Percentiles rank a stretch among this genome's conserved stretches.
phyloP scores from a whole-genome alignment of 306 rosid genomes.

The Hylodesmum podocarpum region DNA sequence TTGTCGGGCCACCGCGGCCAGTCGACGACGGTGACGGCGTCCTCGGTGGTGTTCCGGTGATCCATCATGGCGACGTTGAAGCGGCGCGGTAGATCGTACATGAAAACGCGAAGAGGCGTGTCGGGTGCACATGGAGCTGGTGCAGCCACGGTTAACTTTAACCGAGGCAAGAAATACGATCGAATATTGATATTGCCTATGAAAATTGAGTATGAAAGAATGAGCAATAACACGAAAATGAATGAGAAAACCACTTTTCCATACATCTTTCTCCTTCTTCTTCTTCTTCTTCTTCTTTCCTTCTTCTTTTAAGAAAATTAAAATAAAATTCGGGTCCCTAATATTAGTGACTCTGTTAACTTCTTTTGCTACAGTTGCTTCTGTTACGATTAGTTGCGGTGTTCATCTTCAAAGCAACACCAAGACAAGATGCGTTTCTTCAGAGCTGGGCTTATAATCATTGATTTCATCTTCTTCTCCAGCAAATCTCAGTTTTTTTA shows the following conservation, averaged over 20 bases:
- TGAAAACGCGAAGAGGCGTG: conserved; percentile 63
- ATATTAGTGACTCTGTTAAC: neutral
- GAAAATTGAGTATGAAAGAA: conserved; percentile 63
- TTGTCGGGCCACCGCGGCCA: conserved; percentile 85
- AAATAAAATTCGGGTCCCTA: too few species aligned
- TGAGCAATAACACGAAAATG: conserved; percentile 47
- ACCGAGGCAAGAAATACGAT: conserved; percentile 66
- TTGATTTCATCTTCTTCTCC: neutral
- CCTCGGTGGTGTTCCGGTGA: conserved; percentile 46
- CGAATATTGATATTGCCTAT: conserved; percentile 63
- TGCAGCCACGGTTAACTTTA: conserved; percentile 31
- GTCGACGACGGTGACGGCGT: conserved; percentile 54
- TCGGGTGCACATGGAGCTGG: conserved; percentile 39
- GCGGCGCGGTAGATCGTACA: conserved; percentile 96
- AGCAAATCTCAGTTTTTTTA: neutral
- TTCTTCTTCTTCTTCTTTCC: neutral
- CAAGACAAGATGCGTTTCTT: neutral
- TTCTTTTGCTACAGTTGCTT: neutral
- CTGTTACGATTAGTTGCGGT: neutral
- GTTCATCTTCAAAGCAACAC: neutral
- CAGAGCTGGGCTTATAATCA: neutral
- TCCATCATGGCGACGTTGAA: conserved; percentile 80
- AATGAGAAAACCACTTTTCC: conserved; percentile 50
- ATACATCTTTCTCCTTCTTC: conserved; percentile 40
- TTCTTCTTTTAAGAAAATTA: neutral